Base-by-base conservation (phyloP, 257 asterid genomes). In the Agastache rugosa region DNA sequence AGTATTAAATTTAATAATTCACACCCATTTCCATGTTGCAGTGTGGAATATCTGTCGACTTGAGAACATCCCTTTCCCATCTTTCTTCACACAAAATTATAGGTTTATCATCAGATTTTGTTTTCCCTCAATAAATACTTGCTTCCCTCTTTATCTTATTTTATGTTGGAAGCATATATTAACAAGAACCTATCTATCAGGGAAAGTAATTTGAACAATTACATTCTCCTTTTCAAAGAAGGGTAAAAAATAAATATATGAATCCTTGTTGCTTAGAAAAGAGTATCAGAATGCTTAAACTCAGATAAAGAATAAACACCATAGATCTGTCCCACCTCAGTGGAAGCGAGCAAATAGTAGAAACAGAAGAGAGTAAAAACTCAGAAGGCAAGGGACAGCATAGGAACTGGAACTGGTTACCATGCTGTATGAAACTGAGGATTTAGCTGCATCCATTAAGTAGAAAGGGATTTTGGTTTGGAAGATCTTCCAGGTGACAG, bases 311-410 rank as follows among this genome's bases (percentile, higher is more conserved):
- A 50, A 17, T 10, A 6, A 53, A n/a, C 11, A 37, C 55, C 71
- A 44, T 56, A 65, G 71, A 42, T 58, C 4, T 42, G 19, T 75
- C 41, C 74, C 39, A 67, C 25, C 69, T 55, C 37, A 75, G 34
- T 62, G 35, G 12, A 74, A 27, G 50, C 16, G 6, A n/a, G 48
- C 34, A 61, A 60, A 29, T 27, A 42, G 20, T 8, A n/a, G 19
- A 14, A 23, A 50, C 10, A 58, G 34, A 41, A 55, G 23, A 63
- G 31, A 10, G 44, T 6, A 8, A 55, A 20, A 69, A 69, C 6
- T 55, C 11, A 55, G 23, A 67, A 47, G 22, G 56, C 29, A 67
- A 27, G 56, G 73, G 27, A 67, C 58, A 8, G 11, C 31, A 45
- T 14, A 45, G 48, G 23, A 55, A 60, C 45, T n/a, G 45, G 12